These are phyloP conservation scores for Cryptococcus floricola DNA, from an alignment of 1,284 basidiomycete species.

Conservation along the genomic window DNA sequence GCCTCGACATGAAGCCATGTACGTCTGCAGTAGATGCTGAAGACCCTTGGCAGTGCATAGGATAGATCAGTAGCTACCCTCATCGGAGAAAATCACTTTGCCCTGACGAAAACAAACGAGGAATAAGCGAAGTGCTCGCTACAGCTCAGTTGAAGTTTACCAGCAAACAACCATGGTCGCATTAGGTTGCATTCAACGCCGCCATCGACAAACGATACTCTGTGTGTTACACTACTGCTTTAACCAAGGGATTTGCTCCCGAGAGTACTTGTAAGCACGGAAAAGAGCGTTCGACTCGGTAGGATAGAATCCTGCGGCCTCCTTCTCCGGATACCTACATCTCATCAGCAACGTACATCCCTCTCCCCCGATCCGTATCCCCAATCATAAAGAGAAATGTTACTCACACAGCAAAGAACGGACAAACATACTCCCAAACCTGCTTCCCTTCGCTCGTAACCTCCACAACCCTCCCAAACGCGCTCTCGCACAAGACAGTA, in stretches of 20 bases:
- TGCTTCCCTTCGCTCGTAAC: constrained; percentile 11
- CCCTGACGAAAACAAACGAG: too few relatives aligned
- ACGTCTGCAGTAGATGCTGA: too few relatives aligned
- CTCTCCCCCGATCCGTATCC: background rate
- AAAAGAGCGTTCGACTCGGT: constrained; percentile 18
- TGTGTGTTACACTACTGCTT: background rate
- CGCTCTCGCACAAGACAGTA: constrained; percentile 18
- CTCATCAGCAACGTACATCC: background rate
- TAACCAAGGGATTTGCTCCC: constrained; percentile 22
- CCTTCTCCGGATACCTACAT: constrained; percentile 14
- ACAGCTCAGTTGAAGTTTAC: too few relatives aligned
- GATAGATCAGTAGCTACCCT: too few relatives aligned
- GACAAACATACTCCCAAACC: constrained; percentile 23
- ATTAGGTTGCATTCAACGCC: too few relatives aligned
- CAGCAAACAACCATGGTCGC: too few relatives aligned
- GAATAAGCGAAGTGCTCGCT: too few relatives aligned
- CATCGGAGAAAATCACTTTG: too few relatives aligned
- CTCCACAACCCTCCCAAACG: constrained; percentile 17
- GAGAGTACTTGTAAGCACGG: constrained; percentile 21
- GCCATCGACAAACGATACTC: too few relatives aligned
- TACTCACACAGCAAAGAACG: constrained; percentile 11
- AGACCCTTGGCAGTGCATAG: too few relatives aligned
- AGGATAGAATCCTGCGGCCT: constrained; percentile 16
- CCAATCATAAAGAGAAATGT: too few relatives aligned
- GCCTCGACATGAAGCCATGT: too few relatives aligned